Base-by-base conservation (phyloP, 179 eudicot species). In the Beta corolliflora region DNA sequence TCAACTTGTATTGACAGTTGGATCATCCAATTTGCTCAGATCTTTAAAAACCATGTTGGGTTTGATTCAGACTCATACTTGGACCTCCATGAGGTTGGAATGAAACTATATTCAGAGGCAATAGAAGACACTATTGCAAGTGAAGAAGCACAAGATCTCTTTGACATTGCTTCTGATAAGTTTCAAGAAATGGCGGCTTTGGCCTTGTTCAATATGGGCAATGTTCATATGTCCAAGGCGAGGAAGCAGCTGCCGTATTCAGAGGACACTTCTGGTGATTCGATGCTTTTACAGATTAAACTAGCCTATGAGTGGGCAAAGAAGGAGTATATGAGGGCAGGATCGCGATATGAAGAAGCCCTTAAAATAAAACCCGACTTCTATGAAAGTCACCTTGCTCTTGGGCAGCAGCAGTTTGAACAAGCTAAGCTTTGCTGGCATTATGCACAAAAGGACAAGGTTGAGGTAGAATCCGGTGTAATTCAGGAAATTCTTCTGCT, bases 171-270 rank as follows among this genome's bases (percentile, higher is more conserved):
- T 72, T 87, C 90, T 25, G 92, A 82, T 77, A 90, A 91, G 85
- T 95, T 95, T 78, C 97, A 93, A 86, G 98, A 95, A 80, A 91
- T 95, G 94, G 87, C 93, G 9, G 98, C 97, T 81, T 90, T 95
- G 78, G 95, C 97, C 45, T 83, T 93, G 88, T 95, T 95, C 85
- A 95, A 95, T 69, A 93, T 94, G 92, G 98, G 98, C 65, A 95
- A 93, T 85, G 96, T 95, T 80, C 97, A 93, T 84, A 87, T 95
- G 97, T 92, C 92, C 19, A 90, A 85, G 88, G 97, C 97, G 56
- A 88, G 94, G 83, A 94, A 92, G 83, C 82, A 88, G 74, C 81
- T 89, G 52, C 53, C 82, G 69, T 23, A 86, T 21, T 76, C 88
- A 45, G 97, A 92, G 82, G 90, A 90, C 75, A 78, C 76, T 85